Conservation (phyloP, 805 yeast species). For the Suhomyces sp. region DNA sequence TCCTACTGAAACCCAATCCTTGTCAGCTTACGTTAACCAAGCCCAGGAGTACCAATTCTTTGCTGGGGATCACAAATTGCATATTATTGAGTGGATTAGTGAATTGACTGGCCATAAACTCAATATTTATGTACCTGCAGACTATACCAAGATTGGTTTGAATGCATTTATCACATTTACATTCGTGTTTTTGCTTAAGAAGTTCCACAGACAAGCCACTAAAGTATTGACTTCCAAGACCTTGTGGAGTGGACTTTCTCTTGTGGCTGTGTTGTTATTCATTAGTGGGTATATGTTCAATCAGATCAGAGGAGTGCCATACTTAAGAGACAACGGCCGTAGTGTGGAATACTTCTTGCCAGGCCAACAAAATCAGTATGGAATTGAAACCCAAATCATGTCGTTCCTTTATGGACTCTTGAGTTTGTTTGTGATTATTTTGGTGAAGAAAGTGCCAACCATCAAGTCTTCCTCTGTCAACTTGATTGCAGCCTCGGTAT, state of each 20-base stretch:
- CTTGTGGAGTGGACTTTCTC: slow-evolving; percentile 70
- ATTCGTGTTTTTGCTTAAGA: slow-evolving; percentile 21
- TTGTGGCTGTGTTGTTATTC: slow-evolving; percentile 67
- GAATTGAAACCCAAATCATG: slow-evolving; percentile 85
- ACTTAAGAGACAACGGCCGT: slow-evolving; percentile 47
- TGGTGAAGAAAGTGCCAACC: slow-evolving; percentile 57
- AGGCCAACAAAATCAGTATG: slow-evolving; percentile 76
- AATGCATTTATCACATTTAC: slow-evolving; percentile 34
- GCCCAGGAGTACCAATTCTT: slow-evolving; percentile 44
- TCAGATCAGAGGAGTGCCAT: slow-evolving; percentile 72
- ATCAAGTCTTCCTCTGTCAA: slow-evolving; percentile 44
- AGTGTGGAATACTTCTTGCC: slow-evolving; percentile 36
- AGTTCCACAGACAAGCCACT: slow-evolving; percentile 30
- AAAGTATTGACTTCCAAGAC: slow-evolving; percentile 47
- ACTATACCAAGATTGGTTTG: slow-evolving; percentile 38
- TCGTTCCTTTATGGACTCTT: slow-evolving; percentile 70
- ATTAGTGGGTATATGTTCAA: slow-evolving; percentile 93
- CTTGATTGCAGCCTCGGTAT: slow-evolving; percentile 44
- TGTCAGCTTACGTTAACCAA: slow-evolving; percentile 25
- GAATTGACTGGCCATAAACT: slow-evolving; percentile 33
- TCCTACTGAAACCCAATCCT: slow-evolving; percentile 42
- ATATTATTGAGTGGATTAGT: slow-evolving; percentile 35
- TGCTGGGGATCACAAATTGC: slow-evolving; percentile 41
- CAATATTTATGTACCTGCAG: slow-evolving; percentile 38
- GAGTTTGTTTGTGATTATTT: slow-evolving; percentile 55